A percentile compares a stretch with the other conserved stretches of the same genome.
Conservation (phyloP, 805 yeast genomes). For the Isabelozyma pseudorhagii region DNA sequence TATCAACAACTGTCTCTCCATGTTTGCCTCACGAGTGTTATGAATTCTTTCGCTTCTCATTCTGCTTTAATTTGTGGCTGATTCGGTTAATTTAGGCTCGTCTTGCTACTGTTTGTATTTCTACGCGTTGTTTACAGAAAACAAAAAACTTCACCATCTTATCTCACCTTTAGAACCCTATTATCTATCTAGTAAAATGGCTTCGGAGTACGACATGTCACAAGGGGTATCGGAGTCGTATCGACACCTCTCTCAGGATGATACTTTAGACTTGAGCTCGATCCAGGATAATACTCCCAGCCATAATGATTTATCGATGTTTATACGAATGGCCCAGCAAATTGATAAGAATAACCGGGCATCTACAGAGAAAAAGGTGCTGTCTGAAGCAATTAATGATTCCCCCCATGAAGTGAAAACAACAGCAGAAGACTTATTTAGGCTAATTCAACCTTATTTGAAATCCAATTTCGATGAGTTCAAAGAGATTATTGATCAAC, state of each 20-base stretch:
- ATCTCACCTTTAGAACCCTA: not conserved
- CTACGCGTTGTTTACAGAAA: not conserved
- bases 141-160: not conserved
- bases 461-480: slow-evolving; percentile 14
- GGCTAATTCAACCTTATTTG: slow-evolving; percentile 12
- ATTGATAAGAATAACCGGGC: not conserved
- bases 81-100: not conserved
- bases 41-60: too few species aligned
- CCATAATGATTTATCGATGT: slow-evolving; percentile 4
- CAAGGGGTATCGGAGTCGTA: slow-evolving; percentile 29
- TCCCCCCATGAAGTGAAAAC: not conserved
- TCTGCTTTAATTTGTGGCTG: not conserved
- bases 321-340: slow-evolving; percentile 1
- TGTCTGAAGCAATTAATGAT: not conserved
- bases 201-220: slow-evolving; percentile 14
- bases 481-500: slow-evolving; percentile 8
- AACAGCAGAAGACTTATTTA: slow-evolving; percentile 10
- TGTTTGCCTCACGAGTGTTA: too few species aligned
- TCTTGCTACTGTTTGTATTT: not conserved
- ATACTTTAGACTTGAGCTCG: slow-evolving; percentile 6
- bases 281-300: slow-evolving; percentile 3
- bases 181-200: not conserved
- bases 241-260: slow-evolving; percentile 23
- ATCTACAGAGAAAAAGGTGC: not conserved
- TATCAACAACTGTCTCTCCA: too few species aligned